Percentiles rank a stretch among this genome's conserved stretches.
Conservation (phyloP, 2,329 filamentous ascomycete genomes). For the Colletotrichum zoysiae region DNA sequence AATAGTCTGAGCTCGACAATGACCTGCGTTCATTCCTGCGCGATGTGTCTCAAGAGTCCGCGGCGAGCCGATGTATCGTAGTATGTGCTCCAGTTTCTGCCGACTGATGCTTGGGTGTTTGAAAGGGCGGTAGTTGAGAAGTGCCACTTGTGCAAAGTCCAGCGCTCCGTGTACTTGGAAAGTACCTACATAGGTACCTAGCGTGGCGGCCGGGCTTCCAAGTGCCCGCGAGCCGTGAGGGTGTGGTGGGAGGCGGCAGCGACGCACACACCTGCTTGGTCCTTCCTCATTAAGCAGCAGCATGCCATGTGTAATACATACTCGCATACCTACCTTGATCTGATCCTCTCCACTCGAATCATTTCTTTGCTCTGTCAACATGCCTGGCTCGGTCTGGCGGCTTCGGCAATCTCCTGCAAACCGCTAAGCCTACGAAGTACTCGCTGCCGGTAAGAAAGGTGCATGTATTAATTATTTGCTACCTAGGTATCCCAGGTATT, state of each 20-base stretch:
- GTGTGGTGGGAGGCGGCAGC: background rate
- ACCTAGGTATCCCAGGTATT: background rate
- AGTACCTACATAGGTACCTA: slow-evolving; percentile 15
- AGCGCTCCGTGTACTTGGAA: background rate
- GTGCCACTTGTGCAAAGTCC: background rate
- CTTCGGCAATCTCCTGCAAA: slow-evolving; percentile 12
- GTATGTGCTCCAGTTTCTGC: slow-evolving; percentile 4
- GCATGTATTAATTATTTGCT: background rate
- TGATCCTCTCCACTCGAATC: slow-evolving; percentile 4
- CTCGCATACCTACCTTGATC: background rate
- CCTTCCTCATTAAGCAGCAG: slow-evolving; percentile 32
- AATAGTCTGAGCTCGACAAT: slow-evolving; percentile 1
- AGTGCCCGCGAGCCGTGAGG: slow-evolving; percentile 4
- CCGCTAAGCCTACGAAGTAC: background rate
- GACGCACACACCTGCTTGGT: slow-evolving; percentile 6
- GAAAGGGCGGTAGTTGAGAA: background rate
- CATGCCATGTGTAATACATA: slow-evolving; percentile 17
- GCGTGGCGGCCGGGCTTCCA: slow-evolving; percentile 8
- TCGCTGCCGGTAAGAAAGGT: background rate
- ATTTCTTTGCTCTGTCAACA: slow-evolving; percentile 3
- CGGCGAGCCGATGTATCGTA: background rate
- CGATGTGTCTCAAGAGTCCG: background rate
- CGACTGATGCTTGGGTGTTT: background rate
- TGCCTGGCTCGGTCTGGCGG: slow-evolving; percentile 13
- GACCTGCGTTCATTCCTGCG: slow-evolving; percentile 13